Conservation (phyloP, 202 grass and related monocot genomes). For the Carex arenaria region DNA sequence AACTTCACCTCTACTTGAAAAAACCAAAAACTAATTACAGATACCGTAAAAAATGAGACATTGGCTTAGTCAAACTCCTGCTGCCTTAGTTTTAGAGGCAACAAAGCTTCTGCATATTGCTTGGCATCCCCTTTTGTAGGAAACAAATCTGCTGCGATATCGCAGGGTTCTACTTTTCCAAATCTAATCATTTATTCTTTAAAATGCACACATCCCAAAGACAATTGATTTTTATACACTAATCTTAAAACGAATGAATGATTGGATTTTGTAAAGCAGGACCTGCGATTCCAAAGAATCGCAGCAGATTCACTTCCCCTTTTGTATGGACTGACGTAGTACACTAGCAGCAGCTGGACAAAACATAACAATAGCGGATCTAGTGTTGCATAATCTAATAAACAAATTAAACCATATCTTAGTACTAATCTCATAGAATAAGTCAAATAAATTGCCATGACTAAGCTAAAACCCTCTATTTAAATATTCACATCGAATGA, state of each 20-base stretch:
- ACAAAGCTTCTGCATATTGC: too few species aligned
- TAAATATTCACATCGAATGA: background rate
- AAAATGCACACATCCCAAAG: too few species aligned
- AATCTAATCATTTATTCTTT: too few species aligned
- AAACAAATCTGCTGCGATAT: too few species aligned
- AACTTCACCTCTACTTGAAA: too few species aligned
- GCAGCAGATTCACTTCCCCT: too few species aligned
- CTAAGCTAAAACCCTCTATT: constrained; percentile 2
- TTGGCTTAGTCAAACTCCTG: background rate
- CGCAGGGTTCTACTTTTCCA: too few species aligned
- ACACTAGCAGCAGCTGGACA: background rate
- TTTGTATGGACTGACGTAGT: background rate
- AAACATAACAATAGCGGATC: background rate
- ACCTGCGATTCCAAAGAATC: too few species aligned
- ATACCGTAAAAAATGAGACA: background rate
- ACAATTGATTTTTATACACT: too few species aligned
- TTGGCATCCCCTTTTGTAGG: too few species aligned
- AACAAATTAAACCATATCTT: constrained; percentile 6
- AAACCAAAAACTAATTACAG: background rate
- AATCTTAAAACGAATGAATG: too few species aligned
- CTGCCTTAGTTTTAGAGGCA: background rate
- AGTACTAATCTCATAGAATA: constrained; percentile 29
- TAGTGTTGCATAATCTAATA: constrained; percentile 15
- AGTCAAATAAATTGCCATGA: constrained; percentile 41
- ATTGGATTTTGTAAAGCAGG: too few species aligned